A percentile compares a stretch with the other conserved stretches of the same genome.
Conservation (phyloP, 352 stramenopile genomes). For the Globisporangium carolinianum region DNA sequence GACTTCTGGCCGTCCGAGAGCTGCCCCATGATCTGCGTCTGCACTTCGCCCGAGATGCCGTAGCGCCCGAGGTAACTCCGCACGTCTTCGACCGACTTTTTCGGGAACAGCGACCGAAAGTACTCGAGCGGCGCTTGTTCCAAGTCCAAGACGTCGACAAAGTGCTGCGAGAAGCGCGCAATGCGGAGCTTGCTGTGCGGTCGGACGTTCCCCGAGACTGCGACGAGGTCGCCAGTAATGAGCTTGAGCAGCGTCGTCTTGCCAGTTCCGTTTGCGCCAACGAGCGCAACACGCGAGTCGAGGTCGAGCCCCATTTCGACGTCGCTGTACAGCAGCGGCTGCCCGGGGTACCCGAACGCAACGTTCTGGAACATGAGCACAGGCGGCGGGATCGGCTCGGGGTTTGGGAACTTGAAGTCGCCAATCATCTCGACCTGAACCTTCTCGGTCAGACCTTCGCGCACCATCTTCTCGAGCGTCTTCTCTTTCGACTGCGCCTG, state of each 20-base stretch:
- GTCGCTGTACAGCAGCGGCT: slow-evolving; percentile 86
- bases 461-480: slow-evolving; percentile 98
- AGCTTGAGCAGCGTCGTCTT: slow-evolving; percentile 98
- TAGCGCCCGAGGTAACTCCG: slow-evolving; percentile 95
- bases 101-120: slow-evolving; percentile 91
- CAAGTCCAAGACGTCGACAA: slow-evolving; percentile 97
- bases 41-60: slow-evolving; percentile 93
- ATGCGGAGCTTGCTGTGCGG: slow-evolving; percentile 96
- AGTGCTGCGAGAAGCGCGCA: slow-evolving; percentile 97
- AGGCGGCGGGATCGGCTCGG: slow-evolving; percentile 91
- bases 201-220: slow-evolving; percentile 91
- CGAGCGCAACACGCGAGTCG: slow-evolving; percentile 95
- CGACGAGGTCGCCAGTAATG: slow-evolving; percentile 93
- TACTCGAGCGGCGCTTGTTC: slow-evolving; percentile 94
- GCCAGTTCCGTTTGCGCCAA: slow-evolving; percentile 94
- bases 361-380: slow-evolving; percentile 98
- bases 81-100: slow-evolving; percentile 92
- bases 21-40: slow-evolving; percentile 95
- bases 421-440: slow-evolving; percentile 80
- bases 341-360: slow-evolving; percentile 92
- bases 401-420: slow-evolving; percentile 97
- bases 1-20: slow-evolving; percentile 96
- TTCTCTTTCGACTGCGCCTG: slow-evolving; percentile 98
- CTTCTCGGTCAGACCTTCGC: slow-evolving; percentile 93
- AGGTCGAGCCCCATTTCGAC: slow-evolving; percentile 97